Evolutionary conservation across 768 basidiomycete species (phyloP).

Genomic region (Zangia roseola): DNA sequence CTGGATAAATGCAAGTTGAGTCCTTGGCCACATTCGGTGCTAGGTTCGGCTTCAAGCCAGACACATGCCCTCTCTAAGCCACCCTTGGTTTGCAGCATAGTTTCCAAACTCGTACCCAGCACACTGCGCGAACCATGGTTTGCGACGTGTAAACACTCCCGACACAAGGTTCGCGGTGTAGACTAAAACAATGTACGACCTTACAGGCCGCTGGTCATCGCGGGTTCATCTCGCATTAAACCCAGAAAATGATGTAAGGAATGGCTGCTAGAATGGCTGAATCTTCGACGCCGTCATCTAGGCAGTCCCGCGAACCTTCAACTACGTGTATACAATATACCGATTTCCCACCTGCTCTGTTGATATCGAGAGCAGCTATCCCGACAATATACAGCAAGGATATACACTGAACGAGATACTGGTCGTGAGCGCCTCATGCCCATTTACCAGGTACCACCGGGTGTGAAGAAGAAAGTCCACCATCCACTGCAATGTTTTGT

Average conservation of each 20-base stretch:
- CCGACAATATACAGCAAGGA: background rate
- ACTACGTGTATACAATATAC: no score
- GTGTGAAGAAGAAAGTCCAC: conserved; percentile 76
- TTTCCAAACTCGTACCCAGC: conserved; percentile 85
- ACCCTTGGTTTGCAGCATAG: conserved; percentile 43
- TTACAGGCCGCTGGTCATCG: no score
- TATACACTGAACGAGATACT: background rate
- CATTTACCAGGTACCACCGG: conserved; percentile 78
- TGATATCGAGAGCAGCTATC: background rate
- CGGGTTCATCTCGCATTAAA: no score
- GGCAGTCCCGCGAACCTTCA: no score
- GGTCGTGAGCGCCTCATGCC: conserved; percentile 38
- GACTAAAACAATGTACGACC: no score
- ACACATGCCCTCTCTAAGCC: conserved; percentile 60
- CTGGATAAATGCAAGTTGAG: no score
- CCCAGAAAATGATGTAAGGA: no score
- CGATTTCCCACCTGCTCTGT: no score
- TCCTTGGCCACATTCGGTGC: conserved; percentile 44
- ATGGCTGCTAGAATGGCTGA: no score
- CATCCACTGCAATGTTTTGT: conserved; percentile 83
- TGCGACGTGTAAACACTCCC: conserved; percentile 81
- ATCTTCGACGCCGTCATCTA: no score
- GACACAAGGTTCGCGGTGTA: no score
- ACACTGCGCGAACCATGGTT: conserved; percentile 85
- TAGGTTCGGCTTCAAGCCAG: conserved; percentile 67